Evolutionary conservation across 176 grass and related monocot genomes (phyloP), one percentile per base, ranked within the genome.

Genomic region (Zizania latifolia): DNA sequence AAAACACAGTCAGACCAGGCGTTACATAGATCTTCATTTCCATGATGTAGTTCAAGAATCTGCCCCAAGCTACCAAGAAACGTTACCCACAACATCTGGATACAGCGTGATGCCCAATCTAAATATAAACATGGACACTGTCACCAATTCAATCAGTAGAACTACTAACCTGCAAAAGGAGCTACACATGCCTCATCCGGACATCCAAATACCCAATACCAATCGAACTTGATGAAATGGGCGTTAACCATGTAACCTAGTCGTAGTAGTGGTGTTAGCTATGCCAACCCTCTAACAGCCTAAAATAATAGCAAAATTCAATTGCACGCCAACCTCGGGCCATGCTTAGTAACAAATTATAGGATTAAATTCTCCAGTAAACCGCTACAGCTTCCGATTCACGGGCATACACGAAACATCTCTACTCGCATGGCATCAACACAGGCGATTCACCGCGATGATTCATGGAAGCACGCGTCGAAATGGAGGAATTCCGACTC

Each of bases 401-500:
- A 58, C 51, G 68, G 15, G 17, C 37, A 46, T 19, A 60, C 22
- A 48, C 39, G 4, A 80, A 30, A 54, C 48, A 74, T 38, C 48
- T 8, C 19, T 4, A 67, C 33, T 30, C 41, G 32, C 53, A 69
- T 12, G 71, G 11, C 51, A 67, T 29, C 16, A 27, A 59, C 68
- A 65, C 23, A 81, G 36, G 4, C 10, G 81, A 34, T 41, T 30
- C 23, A 44, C 11, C 31, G 8, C 21, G 33, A 78, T 27, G 45
- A 68, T 55, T 39, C 36, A 74, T 23, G 59, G 31, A 75, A 81
- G 24, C 8, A 33, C 31, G 69, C 54, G 30, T 12, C 6, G 7
- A 65, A 55, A 41, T 30, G 54, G 65, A 31, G 33, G 70, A 74
- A 82, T 71, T 61, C 70, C 9, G 26, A 88, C 93, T 93, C 93